phyloP scores from a whole-genome alignment of 345 rosid species.

The Mallotus nudiflorus region DNA sequence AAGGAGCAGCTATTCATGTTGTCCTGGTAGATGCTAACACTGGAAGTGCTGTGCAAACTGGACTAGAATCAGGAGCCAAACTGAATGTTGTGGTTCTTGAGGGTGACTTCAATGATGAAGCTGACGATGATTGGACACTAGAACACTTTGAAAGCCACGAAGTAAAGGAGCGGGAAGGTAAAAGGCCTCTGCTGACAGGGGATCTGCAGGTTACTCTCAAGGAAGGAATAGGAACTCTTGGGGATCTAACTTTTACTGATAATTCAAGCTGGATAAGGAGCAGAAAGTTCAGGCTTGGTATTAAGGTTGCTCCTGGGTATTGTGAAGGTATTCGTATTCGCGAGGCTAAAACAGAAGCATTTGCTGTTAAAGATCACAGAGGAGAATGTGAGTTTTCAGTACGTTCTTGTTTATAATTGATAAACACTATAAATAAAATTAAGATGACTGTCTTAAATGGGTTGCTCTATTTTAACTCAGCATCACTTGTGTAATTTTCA shows the following conservation, averaged over 20 bases:
- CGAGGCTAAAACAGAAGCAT: slow-evolving; percentile 89
- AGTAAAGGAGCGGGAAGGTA: slow-evolving; percentile 90
- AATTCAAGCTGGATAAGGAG: slow-evolving; percentile 98
- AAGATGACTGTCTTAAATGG: neutral
- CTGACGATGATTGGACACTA: slow-evolving; percentile 60
- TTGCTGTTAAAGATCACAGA: slow-evolving; percentile 95
- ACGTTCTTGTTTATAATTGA: slow-evolving; percentile 11
- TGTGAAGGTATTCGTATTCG: slow-evolving; percentile 58
- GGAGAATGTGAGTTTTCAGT: slow-evolving; percentile 71
- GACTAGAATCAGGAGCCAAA: slow-evolving; percentile 67
- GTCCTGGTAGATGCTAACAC: slow-evolving; percentile 60
- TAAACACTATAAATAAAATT: neutral
- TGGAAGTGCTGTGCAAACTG: slow-evolving; percentile 62
- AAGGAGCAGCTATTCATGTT: slow-evolving; percentile 77
- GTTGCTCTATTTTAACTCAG: neutral
- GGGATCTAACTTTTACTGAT: slow-evolving; percentile 83
- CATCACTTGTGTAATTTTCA: slow-evolving; percentile 38
- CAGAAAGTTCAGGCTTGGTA: slow-evolving; percentile 93
- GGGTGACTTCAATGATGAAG: slow-evolving; percentile 79
- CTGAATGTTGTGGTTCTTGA: slow-evolving; percentile 75
- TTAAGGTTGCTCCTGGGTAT: slow-evolving; percentile 54
- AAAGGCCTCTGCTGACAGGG: slow-evolving; percentile 82
- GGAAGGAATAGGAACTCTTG: slow-evolving; percentile 87
- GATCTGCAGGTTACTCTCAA: slow-evolving; percentile 69
- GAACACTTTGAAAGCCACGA: slow-evolving; percentile 72